Base-by-base conservation (phyloP, 805 yeast species). In the Ogataea angusta region DNA sequence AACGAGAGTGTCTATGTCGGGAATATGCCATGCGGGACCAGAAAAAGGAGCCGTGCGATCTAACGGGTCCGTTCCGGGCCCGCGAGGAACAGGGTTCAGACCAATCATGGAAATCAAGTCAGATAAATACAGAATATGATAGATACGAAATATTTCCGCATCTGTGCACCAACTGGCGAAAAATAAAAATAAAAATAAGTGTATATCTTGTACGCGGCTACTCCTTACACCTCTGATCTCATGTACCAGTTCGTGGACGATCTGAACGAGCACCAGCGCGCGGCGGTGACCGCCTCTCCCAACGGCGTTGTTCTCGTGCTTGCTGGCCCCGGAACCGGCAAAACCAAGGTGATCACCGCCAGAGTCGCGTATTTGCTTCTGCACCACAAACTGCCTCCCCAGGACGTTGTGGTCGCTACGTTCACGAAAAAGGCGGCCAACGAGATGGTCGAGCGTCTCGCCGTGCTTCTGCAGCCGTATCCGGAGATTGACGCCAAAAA, bases 351-450 rank as follows among this genome's bases (percentile, higher is more conserved):
- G 2, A 62, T 91, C 21, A 80, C 87, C 0, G 72, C 88, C 1
- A 68, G 96, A 32, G 93, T 90, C 8, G 90, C 90, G 0, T 75
- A 80, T 52, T 64, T 90, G 21, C 50, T 90, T 6, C 44, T 75
- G 3, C 59, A 72, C 7, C 68, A 74, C 25, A 62, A 70, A 2
- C 60, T 85, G 0, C 66, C 69, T 1, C 90, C 97, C 0, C 67
- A 70, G 24, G 64, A 73, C 34, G 72, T 93, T 14, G 74, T 91
- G 1, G 93, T 90, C 15, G 87, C 96, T 5, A 90, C 98, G 0
- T 91, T 91, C 66, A 91, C 98, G 10, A 85, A 86, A 52, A 86
- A 85, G 53, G 98, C 99, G 0, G 95, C 97, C 2, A 74, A 70
- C 38, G 98, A 91, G 63, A 82, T 91, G 85, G 63, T 68, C 10